Evolutionary conservation across 129 eudicot genomes (phyloP), one percentile per base, ranked within the genome.

Genomic region (Tagetes erecta): DNA sequence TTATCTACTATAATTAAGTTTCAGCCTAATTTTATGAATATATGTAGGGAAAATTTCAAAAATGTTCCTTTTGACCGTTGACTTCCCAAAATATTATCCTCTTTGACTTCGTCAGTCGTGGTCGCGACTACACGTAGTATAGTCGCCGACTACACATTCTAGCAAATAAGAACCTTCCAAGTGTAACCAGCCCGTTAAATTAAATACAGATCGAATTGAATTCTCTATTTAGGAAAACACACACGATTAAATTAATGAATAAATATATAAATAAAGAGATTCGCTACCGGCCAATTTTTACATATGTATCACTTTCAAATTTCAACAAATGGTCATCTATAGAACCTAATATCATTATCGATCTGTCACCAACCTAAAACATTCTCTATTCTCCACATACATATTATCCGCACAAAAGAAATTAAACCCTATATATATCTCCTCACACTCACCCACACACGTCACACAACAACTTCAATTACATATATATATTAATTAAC

Each of bases 311-410:
- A 8, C 47, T 5, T 1, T 45, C 78, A 60, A 60, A 62, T 63
- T 62, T 74, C 10, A 62, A n/a, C 50, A 62, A 62, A 47, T 31
- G 33, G 12, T 58, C 41, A n/a, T 63, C 27, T 74, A 2, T 27
- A 2, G 78, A 74, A 74, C 78, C 44, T 50, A 30, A 38, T 37
- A 66, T 52, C 80, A 39, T 57, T 3, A 66, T 76, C 31, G 3
- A 66, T 76, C 30, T 64, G 40, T 65, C 64, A 75, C 42, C 35
- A 27, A 10, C 13, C 52, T 47, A 47, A 77, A 70, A 60, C 71
- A 59, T 59, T 77, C 64, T 49, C 64, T 37, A 45, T 68, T 69
- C 78, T 64, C 62, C 82, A 64, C 73, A 79, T 72, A 41, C n/a
- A n/a, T n/a, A n/a, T 63, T 71, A 52, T 79, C 73, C 68, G 8